phyloP scores from a whole-genome alignment of 2,329 filamentous ascomycete species.

The Phyllosticta citribraziliensis region DNA sequence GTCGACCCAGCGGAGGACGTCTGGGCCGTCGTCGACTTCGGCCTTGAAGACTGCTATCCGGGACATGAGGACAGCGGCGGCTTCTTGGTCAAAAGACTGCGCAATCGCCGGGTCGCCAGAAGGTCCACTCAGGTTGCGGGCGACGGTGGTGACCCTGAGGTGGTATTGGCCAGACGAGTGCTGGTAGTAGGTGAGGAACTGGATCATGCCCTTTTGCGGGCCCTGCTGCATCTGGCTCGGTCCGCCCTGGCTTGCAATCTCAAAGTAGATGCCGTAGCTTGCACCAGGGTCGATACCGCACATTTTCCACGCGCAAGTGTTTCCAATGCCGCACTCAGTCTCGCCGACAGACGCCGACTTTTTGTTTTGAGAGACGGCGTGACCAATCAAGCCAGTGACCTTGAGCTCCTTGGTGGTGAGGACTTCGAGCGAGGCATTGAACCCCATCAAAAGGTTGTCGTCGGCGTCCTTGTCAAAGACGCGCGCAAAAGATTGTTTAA shows the following conservation, averaged over 20 bases:
- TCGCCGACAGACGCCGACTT: constrained; percentile 95
- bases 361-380: constrained; percentile 94
- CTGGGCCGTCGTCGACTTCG: constrained; percentile 96
- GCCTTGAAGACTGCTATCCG: constrained; percentile 98
- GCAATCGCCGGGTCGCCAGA: constrained; percentile 90
- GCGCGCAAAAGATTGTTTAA: constrained; percentile 95
- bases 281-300: constrained; percentile 91
- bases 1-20: constrained; percentile 95
- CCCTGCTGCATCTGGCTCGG: constrained; percentile 76
- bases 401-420: constrained; percentile 97
- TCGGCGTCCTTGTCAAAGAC: constrained; percentile 95
- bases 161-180: constrained; percentile 95
- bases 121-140: constrained; percentile 81
- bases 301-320: constrained; percentile 99
- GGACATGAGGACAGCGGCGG: constrained; percentile 96
- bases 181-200: constrained; percentile 98
- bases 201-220: constrained; percentile 88
- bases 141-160: constrained; percentile 87
- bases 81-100: constrained; percentile 97
- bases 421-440: constrained; percentile 93
- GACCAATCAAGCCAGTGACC: constrained; percentile 92
- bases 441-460: constrained; percentile 93
- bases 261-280: constrained; percentile 95
- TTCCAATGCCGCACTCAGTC: constrained; percentile 95
- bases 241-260: constrained; percentile 89